Evolutionary conservation across 176 grass and related monocot genomes (phyloP).

Genomic region (Elymus sibiricus): DNA sequence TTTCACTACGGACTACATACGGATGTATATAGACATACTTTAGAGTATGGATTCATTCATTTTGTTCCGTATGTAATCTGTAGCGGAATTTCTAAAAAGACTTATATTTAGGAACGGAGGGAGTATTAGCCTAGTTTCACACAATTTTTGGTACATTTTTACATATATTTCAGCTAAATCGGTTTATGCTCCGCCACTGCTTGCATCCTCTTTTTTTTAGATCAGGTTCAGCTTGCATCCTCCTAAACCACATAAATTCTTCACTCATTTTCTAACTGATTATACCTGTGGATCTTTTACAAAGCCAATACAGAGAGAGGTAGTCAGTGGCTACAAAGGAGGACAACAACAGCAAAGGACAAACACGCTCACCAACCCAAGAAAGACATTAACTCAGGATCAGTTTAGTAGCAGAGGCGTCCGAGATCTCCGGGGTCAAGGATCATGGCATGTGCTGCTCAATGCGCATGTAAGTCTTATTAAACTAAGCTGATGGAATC

Average conservation of each 20-base stretch:
- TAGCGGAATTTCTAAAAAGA: too few relatives aligned
- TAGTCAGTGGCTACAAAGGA: conserved; percentile 3
- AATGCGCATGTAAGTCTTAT: neutral
- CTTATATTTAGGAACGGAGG: too few relatives aligned
- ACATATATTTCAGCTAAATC: neutral
- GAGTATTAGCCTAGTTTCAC: too few relatives aligned
- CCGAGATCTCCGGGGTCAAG: conserved; percentile 22
- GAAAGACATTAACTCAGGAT: conserved; percentile 7
- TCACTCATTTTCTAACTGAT: neutral
- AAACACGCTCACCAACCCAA: conserved; percentile 29
- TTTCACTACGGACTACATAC: too few relatives aligned
- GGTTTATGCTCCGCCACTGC: neutral
- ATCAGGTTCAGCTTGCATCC: too few relatives aligned
- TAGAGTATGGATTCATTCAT: too few relatives aligned
- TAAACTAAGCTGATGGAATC: conserved; percentile 26
- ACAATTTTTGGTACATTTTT: neutral
- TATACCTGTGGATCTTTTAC: neutral
- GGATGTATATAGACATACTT: too few relatives aligned
- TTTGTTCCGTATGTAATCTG: too few relatives aligned
- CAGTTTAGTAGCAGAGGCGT: conserved; percentile 3
- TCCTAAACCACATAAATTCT: neutral
- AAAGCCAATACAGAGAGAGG: neutral
- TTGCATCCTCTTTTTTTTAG: neutral
- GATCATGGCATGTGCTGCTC: neutral
- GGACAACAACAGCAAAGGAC: conserved; percentile 30